A percentile compares a stretch with the other conserved stretches of the same genome.
Evolutionary conservation across 306 rosid species (phyloP).

Genomic region (Prunus salicina): DNA sequence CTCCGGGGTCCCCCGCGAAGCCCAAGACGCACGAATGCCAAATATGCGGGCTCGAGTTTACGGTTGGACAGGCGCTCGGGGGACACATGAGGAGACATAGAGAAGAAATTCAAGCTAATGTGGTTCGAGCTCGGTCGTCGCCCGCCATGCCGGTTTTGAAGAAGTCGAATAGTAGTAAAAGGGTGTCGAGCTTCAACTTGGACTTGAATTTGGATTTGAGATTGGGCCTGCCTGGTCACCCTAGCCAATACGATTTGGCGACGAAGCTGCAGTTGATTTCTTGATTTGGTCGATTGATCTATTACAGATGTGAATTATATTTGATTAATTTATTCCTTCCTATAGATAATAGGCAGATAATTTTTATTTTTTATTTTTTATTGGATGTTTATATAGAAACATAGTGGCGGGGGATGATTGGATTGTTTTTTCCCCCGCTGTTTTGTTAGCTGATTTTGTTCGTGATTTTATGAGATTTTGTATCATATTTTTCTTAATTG

Average conservation of each 20-base stretch:
- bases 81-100: conserved; percentile 96
- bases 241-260: not conserved
- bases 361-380: not conserved
- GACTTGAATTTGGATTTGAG: conserved; percentile 60
- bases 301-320: not conserved
- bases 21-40: conserved; percentile 62
- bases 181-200: conserved; percentile 45
- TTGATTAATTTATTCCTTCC: not conserved
- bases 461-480: not conserved
- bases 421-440: not conserved
- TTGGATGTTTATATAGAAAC: conserved; percentile 5
- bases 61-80: conserved; percentile 84
- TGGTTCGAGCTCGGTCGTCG: not conserved
- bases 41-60: conserved; percentile 66
- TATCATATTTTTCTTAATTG: not conserved
- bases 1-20: conserved; percentile 15
- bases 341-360: not conserved
- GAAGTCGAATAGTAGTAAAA: conserved; percentile 34
- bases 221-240: conserved; percentile 26
- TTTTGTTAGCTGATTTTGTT: not conserved
- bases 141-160: conserved; percentile 28
- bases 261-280: conserved; percentile 28
- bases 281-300: not conserved
- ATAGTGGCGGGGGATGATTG: not conserved
- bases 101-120: not conserved